Conservation (phyloP, 345 rosid species). For the Cochlearia excelsa region DNA sequence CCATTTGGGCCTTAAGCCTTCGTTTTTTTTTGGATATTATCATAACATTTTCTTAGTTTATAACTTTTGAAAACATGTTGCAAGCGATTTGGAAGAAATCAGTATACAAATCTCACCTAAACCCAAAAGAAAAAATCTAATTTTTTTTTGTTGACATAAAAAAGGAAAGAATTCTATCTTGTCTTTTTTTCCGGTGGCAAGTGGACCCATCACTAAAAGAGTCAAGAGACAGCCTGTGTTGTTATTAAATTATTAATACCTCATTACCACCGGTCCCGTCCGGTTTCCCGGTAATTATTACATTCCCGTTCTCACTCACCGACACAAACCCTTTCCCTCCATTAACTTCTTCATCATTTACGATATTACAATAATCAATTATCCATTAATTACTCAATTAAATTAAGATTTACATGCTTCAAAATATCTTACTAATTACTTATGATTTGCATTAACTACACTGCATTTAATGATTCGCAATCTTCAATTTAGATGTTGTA, state of each 20-base stretch:
- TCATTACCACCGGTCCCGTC: background rate
- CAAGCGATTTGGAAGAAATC: too few relatives aligned
- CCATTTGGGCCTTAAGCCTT: too few relatives aligned
- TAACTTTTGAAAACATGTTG: too few relatives aligned
- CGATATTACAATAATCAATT: background rate
- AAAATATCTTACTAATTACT: background rate
- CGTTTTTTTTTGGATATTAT: too few relatives aligned
- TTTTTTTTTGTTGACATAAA: too few relatives aligned
- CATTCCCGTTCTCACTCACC: conserved; percentile 31
- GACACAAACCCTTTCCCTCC: conserved; percentile 16
- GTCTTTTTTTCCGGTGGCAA: conserved; percentile 32
- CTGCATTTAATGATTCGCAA: background rate
- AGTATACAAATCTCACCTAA: too few relatives aligned
- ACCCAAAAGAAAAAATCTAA: too few relatives aligned
- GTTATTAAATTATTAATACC: background rate
- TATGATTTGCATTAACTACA: background rate
- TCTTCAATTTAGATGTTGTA: conserved; percentile 29
- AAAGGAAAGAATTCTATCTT: conserved; percentile 13
- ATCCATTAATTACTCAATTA: background rate
- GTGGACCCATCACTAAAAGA: conserved; percentile 30
- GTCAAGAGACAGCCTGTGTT: conserved; percentile 27
- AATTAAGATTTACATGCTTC: background rate
- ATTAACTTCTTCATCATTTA: conserved; percentile 7
- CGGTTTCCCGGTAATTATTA: conserved; percentile 26
- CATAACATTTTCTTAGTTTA: too few relatives aligned